These are phyloP conservation scores for Colletotrichum tropicicola DNA, from an alignment of 2,329 filamentous ascomycete genomes.

Conservation along the genomic window DNA sequence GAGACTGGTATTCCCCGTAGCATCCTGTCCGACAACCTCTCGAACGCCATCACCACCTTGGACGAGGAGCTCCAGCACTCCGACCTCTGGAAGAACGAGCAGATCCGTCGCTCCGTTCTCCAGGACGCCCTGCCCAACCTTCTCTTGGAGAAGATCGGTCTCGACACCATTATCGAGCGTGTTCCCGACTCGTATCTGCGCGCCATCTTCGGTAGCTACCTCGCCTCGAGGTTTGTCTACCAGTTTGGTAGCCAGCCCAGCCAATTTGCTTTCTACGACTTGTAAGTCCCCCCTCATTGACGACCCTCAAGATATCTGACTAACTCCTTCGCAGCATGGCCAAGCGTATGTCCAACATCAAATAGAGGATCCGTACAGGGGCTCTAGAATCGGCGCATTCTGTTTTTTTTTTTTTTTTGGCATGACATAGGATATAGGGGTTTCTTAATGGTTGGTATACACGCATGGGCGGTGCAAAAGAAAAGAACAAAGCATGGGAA, in stretches of 20 bases:
- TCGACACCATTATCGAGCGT: constrained; percentile 85
- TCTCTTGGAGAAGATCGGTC: constrained; percentile 86
- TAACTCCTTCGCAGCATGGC: constrained; percentile 64
- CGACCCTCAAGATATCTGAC: background rate
- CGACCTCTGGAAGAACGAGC: constrained; percentile 86
- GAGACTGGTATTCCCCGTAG: constrained; percentile 81
- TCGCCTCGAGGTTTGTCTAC: constrained; percentile 96
- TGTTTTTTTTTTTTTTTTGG: background rate
- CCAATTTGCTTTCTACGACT: constrained; percentile 98
- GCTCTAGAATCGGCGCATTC: background rate
- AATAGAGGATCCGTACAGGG: background rate
- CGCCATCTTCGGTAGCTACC: constrained; percentile 94
- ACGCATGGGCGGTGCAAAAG: constrained; percentile 12
- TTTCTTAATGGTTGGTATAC: constrained; percentile 8
- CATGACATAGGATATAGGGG: constrained; percentile 8
- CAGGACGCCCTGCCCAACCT: constrained; percentile 86
- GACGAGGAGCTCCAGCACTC: constrained; percentile 96
- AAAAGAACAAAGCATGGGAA: constrained; percentile 8
- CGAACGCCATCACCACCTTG: constrained; percentile 91
- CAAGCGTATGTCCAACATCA: constrained; percentile 65
- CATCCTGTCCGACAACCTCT: constrained; percentile 90
- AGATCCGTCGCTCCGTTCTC: constrained; percentile 80
- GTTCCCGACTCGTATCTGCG: constrained; percentile 93
- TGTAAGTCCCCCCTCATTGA: constrained; percentile 67
- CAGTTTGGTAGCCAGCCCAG: constrained; percentile 91